These are phyloP conservation scores for Irpex sp. DNA, from an alignment of 1,284 basidiomycete species.

Conservation along the genomic window DNA sequence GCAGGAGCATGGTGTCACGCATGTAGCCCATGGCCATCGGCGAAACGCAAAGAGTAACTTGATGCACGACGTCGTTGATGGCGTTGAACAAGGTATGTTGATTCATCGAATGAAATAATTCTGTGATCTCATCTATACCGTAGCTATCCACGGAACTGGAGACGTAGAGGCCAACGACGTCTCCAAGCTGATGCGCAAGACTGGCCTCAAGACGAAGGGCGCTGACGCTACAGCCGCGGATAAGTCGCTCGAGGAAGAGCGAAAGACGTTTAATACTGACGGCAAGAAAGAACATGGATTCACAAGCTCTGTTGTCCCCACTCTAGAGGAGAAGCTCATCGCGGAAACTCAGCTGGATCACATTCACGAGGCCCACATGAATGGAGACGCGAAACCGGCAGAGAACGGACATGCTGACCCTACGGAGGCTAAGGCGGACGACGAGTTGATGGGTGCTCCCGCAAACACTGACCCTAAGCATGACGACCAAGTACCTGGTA, in stretches of 20 bases:
- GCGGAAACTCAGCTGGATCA: slow-evolving; percentile 33
- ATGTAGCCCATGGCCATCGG: slow-evolving; percentile 30
- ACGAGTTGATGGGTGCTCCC: slow-evolving; percentile 48
- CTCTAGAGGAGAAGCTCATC: slow-evolving; percentile 68
- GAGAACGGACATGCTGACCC: slow-evolving; percentile 5
- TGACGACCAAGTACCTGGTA: slow-evolving; percentile 42
- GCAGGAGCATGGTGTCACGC: slow-evolving; percentile 33
- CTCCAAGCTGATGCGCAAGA: slow-evolving; percentile 37
- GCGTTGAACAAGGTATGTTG: slow-evolving; percentile 47
- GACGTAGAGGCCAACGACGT: slow-evolving; percentile 35
- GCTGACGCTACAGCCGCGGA: slow-evolving; percentile 38
- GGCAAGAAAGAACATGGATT: slow-evolving; percentile 56
- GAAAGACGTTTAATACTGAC: slow-evolving; percentile 49
- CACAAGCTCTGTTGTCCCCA: slow-evolving; percentile 64
- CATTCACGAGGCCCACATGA: not conserved
- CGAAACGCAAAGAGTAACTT: slow-evolving; percentile 34
- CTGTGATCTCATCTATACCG: not conserved
- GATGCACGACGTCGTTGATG: slow-evolving; percentile 36
- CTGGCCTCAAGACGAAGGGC: slow-evolving; percentile 38
- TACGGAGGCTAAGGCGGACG: slow-evolving; percentile 24
- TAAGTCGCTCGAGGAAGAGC: slow-evolving; percentile 44
- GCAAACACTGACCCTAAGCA: slow-evolving; percentile 45
- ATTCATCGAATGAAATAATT: not conserved
- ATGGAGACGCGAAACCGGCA: not conserved
- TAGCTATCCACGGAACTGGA: slow-evolving; percentile 42